These are phyloP conservation scores for Cucumis cinereus DNA, from an alignment of 306 rosid genomes.

Conservation along the genomic window DNA sequence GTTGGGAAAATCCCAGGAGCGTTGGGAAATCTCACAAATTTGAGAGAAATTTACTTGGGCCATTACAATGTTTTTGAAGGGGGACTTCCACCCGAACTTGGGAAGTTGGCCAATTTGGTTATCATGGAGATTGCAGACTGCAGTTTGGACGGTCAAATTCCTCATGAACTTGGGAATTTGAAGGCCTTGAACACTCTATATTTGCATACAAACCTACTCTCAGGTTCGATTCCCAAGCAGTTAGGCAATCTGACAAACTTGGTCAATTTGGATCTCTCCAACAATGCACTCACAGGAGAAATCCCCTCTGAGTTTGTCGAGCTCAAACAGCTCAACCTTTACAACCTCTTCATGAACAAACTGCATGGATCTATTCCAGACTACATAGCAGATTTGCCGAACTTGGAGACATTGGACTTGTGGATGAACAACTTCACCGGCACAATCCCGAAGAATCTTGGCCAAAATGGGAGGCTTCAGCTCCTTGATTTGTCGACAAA, in stretches of 20 bases:
- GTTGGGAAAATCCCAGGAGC: slow-evolving; percentile 54
- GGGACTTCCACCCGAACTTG: slow-evolving; percentile 65
- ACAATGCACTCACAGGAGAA: slow-evolving; percentile 66
- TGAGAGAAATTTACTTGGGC: slow-evolving; percentile 56
- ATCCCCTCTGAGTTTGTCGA: slow-evolving; percentile 60
- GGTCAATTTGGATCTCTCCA: slow-evolving; percentile 55
- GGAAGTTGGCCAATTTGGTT: slow-evolving; percentile 44
- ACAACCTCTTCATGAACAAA: slow-evolving; percentile 69
- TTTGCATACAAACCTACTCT: slow-evolving; percentile 53
- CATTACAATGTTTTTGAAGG: slow-evolving; percentile 63
- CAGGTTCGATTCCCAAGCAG: slow-evolving; percentile 62
- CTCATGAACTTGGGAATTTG: slow-evolving; percentile 60
- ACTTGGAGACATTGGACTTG: slow-evolving; percentile 47
- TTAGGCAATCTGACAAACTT: slow-evolving; percentile 50
- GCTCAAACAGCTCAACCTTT: slow-evolving; percentile 51
- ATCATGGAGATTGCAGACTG: slow-evolving; percentile 63
- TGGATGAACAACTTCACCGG: slow-evolving; percentile 94
- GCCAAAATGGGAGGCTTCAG: slow-evolving; percentile 53
- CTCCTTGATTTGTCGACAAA: slow-evolving; percentile 77
- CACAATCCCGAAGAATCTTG: slow-evolving; percentile 58
- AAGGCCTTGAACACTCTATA: slow-evolving; percentile 49
- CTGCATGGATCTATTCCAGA: slow-evolving; percentile 78
- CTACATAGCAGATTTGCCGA: slow-evolving; percentile 46
- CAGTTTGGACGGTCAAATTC: slow-evolving; percentile 56
- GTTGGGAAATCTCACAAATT: slow-evolving; percentile 59